These are phyloP conservation scores for Penicillium antarcticum DNA, from an alignment of 495 filamentous ascomycete genomes.

Conservation along the genomic window DNA sequence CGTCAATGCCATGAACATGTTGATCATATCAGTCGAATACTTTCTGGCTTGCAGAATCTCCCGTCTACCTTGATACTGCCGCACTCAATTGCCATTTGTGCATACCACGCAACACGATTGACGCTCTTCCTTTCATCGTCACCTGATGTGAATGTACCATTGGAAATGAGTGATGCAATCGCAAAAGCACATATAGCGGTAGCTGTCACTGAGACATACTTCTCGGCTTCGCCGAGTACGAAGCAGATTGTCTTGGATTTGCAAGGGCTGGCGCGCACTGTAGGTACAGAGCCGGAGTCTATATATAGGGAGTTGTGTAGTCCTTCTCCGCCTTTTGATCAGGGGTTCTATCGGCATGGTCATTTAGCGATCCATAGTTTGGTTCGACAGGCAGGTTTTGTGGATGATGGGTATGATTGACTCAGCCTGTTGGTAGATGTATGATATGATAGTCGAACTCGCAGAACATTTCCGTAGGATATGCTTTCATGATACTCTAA, in stretches of 20 bases:
- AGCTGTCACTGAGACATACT: constrained; percentile 2
- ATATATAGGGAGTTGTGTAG: constrained; percentile 7
- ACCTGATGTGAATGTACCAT: not conserved
- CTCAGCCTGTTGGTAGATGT: too few species aligned
- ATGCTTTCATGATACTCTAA: not conserved
- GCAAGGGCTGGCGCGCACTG: not conserved
- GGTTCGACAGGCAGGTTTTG: constrained; percentile 18
- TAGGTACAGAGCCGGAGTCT: not conserved
- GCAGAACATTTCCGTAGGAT: too few species aligned
- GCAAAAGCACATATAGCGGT: not conserved
- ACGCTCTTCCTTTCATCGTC: constrained; percentile 9
- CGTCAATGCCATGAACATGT: constrained; percentile 5
- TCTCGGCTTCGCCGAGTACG: not conserved
- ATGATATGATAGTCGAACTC: not conserved
- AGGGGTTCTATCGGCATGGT: constrained; percentile 9
- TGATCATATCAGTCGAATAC: constrained; percentile 2
- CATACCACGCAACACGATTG: constrained; percentile 17
- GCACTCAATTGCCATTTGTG: constrained; percentile 12
- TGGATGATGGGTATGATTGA: constrained; percentile 14
- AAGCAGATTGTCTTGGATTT: constrained; percentile 6
- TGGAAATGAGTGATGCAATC: not conserved
- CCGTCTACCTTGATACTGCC: not conserved
- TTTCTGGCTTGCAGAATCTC: not conserved
- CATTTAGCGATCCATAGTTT: constrained; percentile 17
- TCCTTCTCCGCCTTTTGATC: constrained; percentile 3